Conservation (phyloP, 75 land plant species). For the Pinus albicaulis region DNA sequence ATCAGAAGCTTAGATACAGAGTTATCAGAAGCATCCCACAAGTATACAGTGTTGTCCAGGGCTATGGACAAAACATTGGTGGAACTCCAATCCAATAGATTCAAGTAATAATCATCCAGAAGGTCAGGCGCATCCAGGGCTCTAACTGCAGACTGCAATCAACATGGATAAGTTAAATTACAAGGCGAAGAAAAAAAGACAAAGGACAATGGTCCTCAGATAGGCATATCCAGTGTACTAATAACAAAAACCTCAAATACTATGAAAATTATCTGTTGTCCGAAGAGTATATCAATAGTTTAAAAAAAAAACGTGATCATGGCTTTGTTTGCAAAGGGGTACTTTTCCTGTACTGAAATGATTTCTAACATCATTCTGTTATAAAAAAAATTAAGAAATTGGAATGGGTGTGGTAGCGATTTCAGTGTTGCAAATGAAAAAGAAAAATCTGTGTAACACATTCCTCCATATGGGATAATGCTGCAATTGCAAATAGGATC, state of each 20-base stretch:
- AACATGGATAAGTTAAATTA: not conserved
- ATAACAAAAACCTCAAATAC: no score
- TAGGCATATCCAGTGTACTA: not conserved
- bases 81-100: constrained; percentile 82
- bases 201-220: not conserved
- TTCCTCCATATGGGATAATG: no score
- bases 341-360: no score
- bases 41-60: constrained; percentile 66
- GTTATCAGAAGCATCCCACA: constrained; percentile 51
- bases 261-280: not conserved
- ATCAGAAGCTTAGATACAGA: constrained; percentile 43
- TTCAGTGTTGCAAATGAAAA: no score
- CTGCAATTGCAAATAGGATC: no score
- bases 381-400: no score
- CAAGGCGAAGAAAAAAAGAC: not conserved
- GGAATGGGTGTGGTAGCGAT: no score
- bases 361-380: no score
- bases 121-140: constrained; percentile 87
- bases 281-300: not conserved
- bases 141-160: constrained; percentile 55
- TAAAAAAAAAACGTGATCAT: not conserved
- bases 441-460: no score
- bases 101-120: constrained; percentile 82
- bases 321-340: not conserved
- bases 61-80: constrained; percentile 75